Evolutionary conservation across 495 filamentous ascomycete species (phyloP), one percentile per base, ranked within the genome.

Genomic region (Sordaria brevicollis): DNA sequence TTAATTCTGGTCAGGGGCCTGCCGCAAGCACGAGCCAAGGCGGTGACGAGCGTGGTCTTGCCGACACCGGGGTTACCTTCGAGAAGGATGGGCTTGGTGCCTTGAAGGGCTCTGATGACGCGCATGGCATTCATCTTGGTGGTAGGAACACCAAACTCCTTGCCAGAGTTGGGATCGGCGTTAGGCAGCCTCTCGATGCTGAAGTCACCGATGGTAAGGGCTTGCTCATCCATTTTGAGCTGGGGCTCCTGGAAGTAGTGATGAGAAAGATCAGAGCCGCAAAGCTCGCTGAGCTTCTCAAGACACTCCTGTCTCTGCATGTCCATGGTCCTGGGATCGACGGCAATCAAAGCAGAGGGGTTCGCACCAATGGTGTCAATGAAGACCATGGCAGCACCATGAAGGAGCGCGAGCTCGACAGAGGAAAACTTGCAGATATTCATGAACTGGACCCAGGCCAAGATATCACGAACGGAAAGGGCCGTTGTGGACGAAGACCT

Each of bases 41-140:
- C 94, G 21, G 89, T 89, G 5, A 99, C 86, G 8, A 99, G 86
- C 17, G 93, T 96, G 0, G 96, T 99, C 81, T 99, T 99, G 65
- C 96, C 96, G 57, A 99, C 96, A 73, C 96, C 96, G 25, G 96
- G 96, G 73, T 90, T 97, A 37, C 96, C 96, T 81, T 99, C 96
- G 31, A 99, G 83, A 25, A 99, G 83, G 67, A 98, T 93, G 33
- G 96, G 93, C 73, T 96, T 97, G 29, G 87, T 85, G 2, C 95
- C 85, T 75, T 96, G 93, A 66, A 98, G 82, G n/a, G 95, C 96
- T 68, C 96, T 87, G 65, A 93, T 85, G 34, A 99, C 90, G 77
- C 94, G 85, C 85, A 98, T 93, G 3, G 90, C 91, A 73, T 99
- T 99, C 69, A 88, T 83, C 71, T 88, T 91, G 0, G 94, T 97